Conservation (phyloP, 352 stramenopile genomes). For the Phytopythium litorale region DNA sequence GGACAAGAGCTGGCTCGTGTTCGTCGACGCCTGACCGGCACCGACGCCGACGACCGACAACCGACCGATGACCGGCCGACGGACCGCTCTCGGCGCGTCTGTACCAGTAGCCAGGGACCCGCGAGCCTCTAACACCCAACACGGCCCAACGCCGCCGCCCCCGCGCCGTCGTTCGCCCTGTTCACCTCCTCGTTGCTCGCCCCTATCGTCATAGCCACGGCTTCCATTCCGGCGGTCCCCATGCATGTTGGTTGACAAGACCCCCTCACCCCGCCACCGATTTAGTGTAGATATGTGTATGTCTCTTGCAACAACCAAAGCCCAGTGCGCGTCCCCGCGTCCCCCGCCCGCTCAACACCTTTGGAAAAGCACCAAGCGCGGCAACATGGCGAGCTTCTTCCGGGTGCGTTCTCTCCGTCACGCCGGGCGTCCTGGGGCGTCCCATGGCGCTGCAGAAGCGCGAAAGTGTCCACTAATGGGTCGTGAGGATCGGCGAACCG, state of each 20-base stretch:
- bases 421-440: no score
- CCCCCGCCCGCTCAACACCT: no score
- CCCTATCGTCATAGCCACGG: neutral
- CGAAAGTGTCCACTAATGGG: no score
- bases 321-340: no score
- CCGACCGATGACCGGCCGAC: neutral
- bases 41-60: no score
- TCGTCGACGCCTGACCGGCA: neutral
- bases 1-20: slow-evolving; percentile 26
- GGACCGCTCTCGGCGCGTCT: neutral
- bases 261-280: no score
- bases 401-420: no score
- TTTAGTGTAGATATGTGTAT: neutral
- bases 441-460: no score
- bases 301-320: neutral
- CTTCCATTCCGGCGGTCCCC: neutral
- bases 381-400: no score
- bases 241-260: no score
- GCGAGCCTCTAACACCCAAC: neutral
- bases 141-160: slow-evolving; percentile 2
- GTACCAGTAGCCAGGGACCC: slow-evolving; percentile 1
- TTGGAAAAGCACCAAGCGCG: no score
- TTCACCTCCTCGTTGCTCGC: neutral
- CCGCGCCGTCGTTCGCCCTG: slow-evolving; percentile 3
- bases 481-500: no score